Conservation (phyloP, 1,284 basidiomycete genomes). For the Rhizopogon hawkerae region DNA sequence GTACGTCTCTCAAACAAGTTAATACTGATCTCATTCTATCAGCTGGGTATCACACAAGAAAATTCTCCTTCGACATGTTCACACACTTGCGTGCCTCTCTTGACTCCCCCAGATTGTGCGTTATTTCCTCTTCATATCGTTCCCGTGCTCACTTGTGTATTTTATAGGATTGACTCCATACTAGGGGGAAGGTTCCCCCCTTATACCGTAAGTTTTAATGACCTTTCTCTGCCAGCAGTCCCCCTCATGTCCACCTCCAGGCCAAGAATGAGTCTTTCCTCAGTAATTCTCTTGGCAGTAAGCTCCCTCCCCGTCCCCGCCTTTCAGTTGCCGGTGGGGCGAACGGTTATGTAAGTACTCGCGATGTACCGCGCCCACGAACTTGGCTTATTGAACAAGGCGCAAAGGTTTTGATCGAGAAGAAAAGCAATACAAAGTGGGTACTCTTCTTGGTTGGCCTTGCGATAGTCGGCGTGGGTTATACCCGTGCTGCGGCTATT, state of each 20-base stretch:
- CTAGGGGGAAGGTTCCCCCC: conserved; percentile 57
- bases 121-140: neutral
- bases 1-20: neutral
- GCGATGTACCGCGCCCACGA: neutral
- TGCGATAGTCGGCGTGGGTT: conserved; percentile 6
- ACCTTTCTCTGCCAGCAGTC: neutral
- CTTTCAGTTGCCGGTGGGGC: neutral
- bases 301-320: conserved; percentile 19
- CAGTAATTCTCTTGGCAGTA: conserved; percentile 9
- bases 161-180: conserved; percentile 46
- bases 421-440: conserved; percentile 2
- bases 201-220: conserved; percentile 40
- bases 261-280: conserved; percentile 21
- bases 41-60: conserved; percentile 60
- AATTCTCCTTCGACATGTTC: conserved; percentile 61
- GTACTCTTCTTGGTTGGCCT: conserved; percentile 7
- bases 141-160: conserved; percentile 1
- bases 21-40: neutral
- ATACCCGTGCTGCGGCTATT: conserved; percentile 1
- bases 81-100: conserved; percentile 56
- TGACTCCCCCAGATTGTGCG: conserved; percentile 58
- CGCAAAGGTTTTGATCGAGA: neutral
- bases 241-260: conserved; percentile 4
- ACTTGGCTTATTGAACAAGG: conserved; percentile 14
- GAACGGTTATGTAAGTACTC: conserved; percentile 14